Evolutionary conservation across 352 stramenopile genomes (phyloP), one percentile per base, ranked within the genome.

Genomic region (Phytophthora macrochlamydospora): DNA sequence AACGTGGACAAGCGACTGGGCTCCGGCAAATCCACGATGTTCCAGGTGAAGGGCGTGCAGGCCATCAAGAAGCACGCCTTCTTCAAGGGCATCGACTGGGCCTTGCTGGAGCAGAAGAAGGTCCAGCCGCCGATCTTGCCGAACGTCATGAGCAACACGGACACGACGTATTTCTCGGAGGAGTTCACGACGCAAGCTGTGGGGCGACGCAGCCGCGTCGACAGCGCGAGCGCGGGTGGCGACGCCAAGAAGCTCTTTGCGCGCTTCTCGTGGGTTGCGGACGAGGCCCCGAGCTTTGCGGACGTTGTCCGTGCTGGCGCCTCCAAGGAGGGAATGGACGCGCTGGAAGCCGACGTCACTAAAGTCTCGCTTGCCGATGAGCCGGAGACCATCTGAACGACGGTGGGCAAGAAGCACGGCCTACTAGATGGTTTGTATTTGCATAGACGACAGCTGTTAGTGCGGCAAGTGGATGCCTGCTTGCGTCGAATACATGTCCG

Each of bases 31-130:
- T 40, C 90, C 33, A 99, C 94, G 5, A 99, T 99, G 95, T 99
- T 99, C 80, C 87, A 99, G 70, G 89, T 99, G 24, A 98, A 98
- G 67, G 97, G 97, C 32, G 94, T 99, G 13, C 89, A 97, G 35
- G 96, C 89, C 42, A 90, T 99, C 62, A 99, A 99, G 80, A 84
- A 97, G 65, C 90, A 98, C 62, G 72, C 87, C 11, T 99, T 99
- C 62, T 99, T 99, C 74, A 74, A 78, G 12, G 73, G 78, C 46
- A 94, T 99, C 51, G 91, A 99, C 78, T 99, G 97, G 97, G 83
- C 94, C 30, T 83, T 97, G 68, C 69, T 99, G 8, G 91, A 96
- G 51, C 75, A 92, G 58, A 97, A 97, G 59, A 87, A 97, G 73
- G 65, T 98, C 40, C 73, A 80, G 56, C 94, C 96, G 43, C 95